Percentiles rank a stretch among this genome's conserved stretches.
These are phyloP conservation scores for Wickerhamia fluorescens DNA, from an alignment of 805 yeast species.

Conservation along the genomic window DNA sequence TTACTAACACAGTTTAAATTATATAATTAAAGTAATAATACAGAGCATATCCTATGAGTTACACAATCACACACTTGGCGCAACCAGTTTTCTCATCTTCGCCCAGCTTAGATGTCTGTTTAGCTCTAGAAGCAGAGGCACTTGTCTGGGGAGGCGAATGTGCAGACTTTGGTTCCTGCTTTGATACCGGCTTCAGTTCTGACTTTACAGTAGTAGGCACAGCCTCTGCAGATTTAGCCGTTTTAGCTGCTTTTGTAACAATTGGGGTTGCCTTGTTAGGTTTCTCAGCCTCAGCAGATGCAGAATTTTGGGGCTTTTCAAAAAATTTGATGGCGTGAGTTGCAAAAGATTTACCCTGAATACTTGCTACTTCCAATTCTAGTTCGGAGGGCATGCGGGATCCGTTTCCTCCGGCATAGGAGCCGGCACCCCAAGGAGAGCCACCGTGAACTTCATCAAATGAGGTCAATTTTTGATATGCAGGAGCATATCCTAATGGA, in stretches of 20 bases:
- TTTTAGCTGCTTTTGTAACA: not conserved
- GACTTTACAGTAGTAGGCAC: too few species aligned
- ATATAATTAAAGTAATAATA: too few species aligned
- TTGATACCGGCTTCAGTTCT: too few species aligned
- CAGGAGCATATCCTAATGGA: constrained; percentile 66
- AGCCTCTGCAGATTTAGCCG: not conserved
- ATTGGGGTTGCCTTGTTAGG: constrained; percentile 1
- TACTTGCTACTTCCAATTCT: constrained; percentile 56
- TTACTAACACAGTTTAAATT: too few species aligned
- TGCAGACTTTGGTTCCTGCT: too few species aligned
- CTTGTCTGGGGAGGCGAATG: too few species aligned
- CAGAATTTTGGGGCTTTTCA: constrained; percentile 1
- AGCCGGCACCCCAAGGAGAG: constrained; percentile 85
- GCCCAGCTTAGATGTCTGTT: constrained; percentile 7
- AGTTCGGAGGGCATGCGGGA: constrained; percentile 58
- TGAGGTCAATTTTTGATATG: constrained; percentile 49
- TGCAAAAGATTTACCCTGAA: constrained; percentile 65
- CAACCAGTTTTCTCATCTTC: constrained; percentile 7
- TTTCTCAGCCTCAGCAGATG: constrained; percentile 1
- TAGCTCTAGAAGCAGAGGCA: constrained; percentile 5
- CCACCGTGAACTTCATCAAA: constrained; percentile 72
- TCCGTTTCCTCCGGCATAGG: constrained; percentile 70
- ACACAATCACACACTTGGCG: constrained; percentile 8
- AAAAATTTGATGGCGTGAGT: constrained; percentile 31
- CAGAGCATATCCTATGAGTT: too few species aligned